Evolutionary conservation across 345 rosid genomes (phyloP).

Genomic region (Eucalyptus pumila): DNA sequence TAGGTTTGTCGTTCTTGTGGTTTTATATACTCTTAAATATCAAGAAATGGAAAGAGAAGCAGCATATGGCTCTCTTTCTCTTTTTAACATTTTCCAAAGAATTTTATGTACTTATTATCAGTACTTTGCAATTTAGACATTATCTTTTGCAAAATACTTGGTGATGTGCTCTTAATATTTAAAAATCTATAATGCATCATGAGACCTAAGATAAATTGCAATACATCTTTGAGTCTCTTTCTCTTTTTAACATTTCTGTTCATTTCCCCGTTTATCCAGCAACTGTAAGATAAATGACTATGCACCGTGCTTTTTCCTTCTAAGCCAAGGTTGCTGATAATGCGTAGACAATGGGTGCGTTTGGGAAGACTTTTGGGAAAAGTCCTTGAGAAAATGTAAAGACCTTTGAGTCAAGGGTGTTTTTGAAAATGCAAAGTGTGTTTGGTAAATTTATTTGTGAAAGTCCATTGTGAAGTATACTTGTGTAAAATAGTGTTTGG

Average conservation of each 20-base stretch:
- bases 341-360: constrained; percentile 90
- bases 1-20: background rate
- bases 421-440: too few relatives aligned
- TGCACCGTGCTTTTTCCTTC: background rate
- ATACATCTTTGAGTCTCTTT: background rate
- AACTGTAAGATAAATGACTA: background rate
- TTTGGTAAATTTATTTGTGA: too few relatives aligned
- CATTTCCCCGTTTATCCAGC: background rate
- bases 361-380: too few relatives aligned
- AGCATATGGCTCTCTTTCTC: too few relatives aligned
- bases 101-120: background rate
- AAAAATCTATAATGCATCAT: background rate
- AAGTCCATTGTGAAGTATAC: too few relatives aligned
- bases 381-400: too few relatives aligned
- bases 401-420: too few relatives aligned
- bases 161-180: background rate
- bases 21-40: background rate
- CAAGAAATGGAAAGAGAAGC: background rate
- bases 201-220: background rate
- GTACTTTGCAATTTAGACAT: background rate
- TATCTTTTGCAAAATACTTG: background rate
- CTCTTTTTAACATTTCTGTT: too few relatives aligned
- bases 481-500: too few relatives aligned
- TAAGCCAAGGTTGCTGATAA: constrained; percentile 63
- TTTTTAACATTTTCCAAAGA: background rate